These are phyloP conservation scores for Paspalum vaginatum DNA, from an alignment of 176 grass and related monocot genomes.

Conservation along the genomic window DNA sequence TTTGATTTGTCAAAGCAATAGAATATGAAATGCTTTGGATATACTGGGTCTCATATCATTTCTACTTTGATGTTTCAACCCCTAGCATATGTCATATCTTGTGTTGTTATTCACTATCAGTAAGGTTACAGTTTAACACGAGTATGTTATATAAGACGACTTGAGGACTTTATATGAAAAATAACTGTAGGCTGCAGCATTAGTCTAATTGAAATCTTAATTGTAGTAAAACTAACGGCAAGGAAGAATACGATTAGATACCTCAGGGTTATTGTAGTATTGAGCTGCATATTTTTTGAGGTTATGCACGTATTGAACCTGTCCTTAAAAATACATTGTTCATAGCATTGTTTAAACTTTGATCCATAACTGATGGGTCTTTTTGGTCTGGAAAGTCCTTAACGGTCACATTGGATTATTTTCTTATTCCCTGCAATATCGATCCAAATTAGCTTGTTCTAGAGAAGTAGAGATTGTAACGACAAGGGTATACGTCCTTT, in stretches of 20 bases:
- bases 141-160: background rate
- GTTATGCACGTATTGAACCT: background rate
- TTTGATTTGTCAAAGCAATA: conserved; percentile 14
- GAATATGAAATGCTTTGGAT: background rate
- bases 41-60: background rate
- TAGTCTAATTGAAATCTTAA: background rate
- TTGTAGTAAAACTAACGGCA: background rate
- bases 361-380: conserved; percentile 2
- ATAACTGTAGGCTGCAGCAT: background rate
- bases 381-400: background rate
- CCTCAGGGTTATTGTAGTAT: background rate
- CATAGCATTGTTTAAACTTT: background rate
- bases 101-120: background rate
- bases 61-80: too few relatives aligned
- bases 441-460: conserved; percentile 12
- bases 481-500: background rate
- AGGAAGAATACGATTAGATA: background rate
- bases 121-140: background rate
- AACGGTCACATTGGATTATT: background rate
- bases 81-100: too few relatives aligned
- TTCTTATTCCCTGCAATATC: background rate
- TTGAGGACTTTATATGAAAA: background rate
- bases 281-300: conserved; percentile 18
- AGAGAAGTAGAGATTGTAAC: conserved; percentile 8
- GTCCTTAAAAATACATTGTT: background rate